Conservation (phyloP, 78 protist species). For the Andalucia godoyi region DNA sequence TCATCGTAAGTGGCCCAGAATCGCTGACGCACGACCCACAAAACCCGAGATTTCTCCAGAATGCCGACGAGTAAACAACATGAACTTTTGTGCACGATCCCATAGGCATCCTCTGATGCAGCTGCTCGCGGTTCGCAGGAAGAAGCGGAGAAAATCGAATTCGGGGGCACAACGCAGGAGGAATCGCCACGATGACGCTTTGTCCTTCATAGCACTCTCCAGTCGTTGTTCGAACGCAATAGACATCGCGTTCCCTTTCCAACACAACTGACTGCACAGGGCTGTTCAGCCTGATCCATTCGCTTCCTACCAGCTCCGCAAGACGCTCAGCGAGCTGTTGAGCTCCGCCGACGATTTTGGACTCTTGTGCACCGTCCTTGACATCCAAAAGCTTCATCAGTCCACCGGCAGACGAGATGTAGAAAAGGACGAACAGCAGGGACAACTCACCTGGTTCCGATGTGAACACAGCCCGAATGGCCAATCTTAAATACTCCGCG, state of each 20-base stretch:
- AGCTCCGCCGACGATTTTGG: neutral
- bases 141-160: neutral
- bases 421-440: neutral
- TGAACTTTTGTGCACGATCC: neutral
- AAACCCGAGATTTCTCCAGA: neutral
- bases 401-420: neutral
- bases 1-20: neutral
- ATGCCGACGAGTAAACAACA: neutral
- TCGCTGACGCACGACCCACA: neutral
- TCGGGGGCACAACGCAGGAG: neutral
- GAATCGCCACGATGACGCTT: conserved; percentile 6
- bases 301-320: too few species aligned
- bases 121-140: neutral
- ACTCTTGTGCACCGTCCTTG: neutral
- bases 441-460: neutral
- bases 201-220: conserved; percentile 27
- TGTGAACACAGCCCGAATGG: neutral
- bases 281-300: too few species aligned
- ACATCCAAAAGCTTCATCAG: neutral
- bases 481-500: neutral
- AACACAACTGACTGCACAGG: too few species aligned
- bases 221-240: conserved; percentile 33
- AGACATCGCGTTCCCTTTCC: too few species aligned
- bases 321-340: neutral
- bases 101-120: neutral